Percentiles rank a stretch among this genome's conserved stretches.
These are phyloP conservation scores for Petunia secreta DNA, from an alignment of 257 asterid genomes.

Conservation along the genomic window DNA sequence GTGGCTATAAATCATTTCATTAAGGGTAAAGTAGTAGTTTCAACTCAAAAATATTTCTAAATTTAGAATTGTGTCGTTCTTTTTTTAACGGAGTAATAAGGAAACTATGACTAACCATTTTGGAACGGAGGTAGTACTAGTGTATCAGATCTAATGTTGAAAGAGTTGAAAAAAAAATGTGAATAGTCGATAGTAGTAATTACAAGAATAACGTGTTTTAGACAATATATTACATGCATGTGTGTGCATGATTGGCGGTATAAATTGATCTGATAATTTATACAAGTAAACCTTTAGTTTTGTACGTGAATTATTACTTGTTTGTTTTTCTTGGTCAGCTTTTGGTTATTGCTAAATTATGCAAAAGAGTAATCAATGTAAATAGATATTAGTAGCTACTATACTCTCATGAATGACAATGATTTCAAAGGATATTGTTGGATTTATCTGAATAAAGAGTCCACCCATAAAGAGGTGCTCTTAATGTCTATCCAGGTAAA, in stretches of 20 bases:
- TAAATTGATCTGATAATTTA: background rate
- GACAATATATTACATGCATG: constrained; percentile 15
- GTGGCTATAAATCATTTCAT: too few species aligned
- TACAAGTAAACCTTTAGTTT: constrained; percentile 11
- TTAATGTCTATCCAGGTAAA: too few species aligned
- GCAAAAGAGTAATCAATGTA: constrained; percentile 15
- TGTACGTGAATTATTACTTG: constrained; percentile 20
- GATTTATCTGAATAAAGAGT: too few species aligned
- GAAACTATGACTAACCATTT: too few species aligned
- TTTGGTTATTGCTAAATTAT: constrained; percentile 23
- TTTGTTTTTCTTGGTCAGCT: background rate
- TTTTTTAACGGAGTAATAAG: too few species aligned
- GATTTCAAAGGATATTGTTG: constrained; percentile 21
- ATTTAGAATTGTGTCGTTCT: too few species aligned
- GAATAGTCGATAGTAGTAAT: background rate
- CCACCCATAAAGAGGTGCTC: too few species aligned
- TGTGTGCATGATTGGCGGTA: constrained; percentile 28
- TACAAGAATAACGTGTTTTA: background rate
- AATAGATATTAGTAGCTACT: constrained; percentile 10
- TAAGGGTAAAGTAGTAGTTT: too few species aligned
- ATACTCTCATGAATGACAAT: constrained; percentile 7
- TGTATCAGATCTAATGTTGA: too few species aligned
- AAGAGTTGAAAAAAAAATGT: background rate
- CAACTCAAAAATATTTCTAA: too few species aligned
- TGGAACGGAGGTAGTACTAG: too few species aligned